phyloP scores from a whole-genome alignment of 2,329 filamentous ascomycete genomes.

The Diatrype stigma region DNA sequence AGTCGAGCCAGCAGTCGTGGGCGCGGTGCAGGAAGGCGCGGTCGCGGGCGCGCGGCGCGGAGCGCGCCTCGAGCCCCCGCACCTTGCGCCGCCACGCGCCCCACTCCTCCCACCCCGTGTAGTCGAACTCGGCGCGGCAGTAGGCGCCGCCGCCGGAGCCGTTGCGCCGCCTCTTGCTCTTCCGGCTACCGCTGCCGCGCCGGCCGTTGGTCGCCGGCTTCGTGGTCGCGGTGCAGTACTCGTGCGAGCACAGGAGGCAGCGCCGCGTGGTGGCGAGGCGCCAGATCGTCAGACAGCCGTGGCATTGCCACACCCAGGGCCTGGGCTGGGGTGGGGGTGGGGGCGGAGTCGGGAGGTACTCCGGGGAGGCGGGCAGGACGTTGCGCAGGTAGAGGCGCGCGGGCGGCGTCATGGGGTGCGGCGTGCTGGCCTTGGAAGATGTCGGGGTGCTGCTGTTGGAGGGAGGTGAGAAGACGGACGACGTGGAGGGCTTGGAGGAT shows the following conservation, averaged over 20 bases:
- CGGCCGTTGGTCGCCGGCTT: neutral
- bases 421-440: conserved; percentile 1
- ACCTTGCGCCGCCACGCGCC: conserved; percentile 26
- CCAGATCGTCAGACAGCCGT: conserved; percentile 26
- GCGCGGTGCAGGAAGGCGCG: conserved; percentile 13
- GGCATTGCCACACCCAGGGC: conserved; percentile 34
- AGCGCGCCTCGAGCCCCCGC: conserved; percentile 24
- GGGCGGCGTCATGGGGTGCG: conserved; percentile 18
- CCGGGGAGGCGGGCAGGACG: conserved; percentile 20
- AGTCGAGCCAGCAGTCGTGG: conserved; percentile 23
- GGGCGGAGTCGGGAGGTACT: conserved; percentile 19
- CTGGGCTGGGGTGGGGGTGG: conserved; percentile 17
- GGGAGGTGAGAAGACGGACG: conserved; percentile 6
- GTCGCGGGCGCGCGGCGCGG: conserved; percentile 18
- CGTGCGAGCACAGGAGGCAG: conserved; percentile 27
- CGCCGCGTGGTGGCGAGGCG: conserved; percentile 29
- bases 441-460: neutral
- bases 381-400: conserved; percentile 25
- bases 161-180: conserved; percentile 13
- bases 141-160: conserved; percentile 1
- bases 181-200: conserved; percentile 5
- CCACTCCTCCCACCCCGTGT: conserved; percentile 25
- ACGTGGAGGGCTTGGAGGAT: conserved; percentile 1
- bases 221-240: conserved; percentile 17
- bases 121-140: conserved; percentile 27